Conservation (phyloP, 306 rosid species). For the Sicyos baderoa region DNA sequence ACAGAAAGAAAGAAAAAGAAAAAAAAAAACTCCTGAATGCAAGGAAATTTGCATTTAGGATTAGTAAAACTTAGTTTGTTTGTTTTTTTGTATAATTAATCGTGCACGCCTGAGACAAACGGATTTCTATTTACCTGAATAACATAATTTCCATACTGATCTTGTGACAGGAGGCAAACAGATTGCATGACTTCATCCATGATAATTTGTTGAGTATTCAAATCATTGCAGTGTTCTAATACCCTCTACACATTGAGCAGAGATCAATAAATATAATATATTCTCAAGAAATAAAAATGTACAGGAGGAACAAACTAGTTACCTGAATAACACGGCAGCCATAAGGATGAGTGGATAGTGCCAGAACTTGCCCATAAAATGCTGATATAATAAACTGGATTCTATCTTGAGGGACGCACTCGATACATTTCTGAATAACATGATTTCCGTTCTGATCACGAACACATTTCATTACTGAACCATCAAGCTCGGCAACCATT, state of each 20-base stretch:
- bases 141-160: slow-evolving; percentile 96
- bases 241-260: slow-evolving; percentile 64
- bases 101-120: no score
- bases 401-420: slow-evolving; percentile 80
- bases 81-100: no score
- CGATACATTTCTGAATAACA: slow-evolving; percentile 88
- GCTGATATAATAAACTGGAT: slow-evolving; percentile 81
- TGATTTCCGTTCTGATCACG: slow-evolving; percentile 97
- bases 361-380: slow-evolving; percentile 85
- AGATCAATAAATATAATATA: slow-evolving; percentile 25
- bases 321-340: slow-evolving; percentile 99
- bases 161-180: slow-evolving; percentile 79
- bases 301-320: slow-evolving; percentile 18
- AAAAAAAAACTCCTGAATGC: no score
- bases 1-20: no score
- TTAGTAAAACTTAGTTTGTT: no score
- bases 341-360: slow-evolving; percentile 92
- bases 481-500: slow-evolving; percentile 85
- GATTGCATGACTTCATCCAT: slow-evolving; percentile 95
- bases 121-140: slow-evolving; percentile 56
- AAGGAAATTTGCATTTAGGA: no score
- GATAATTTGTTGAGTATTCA: slow-evolving; percentile 59
- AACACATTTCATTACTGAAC: slow-evolving; percentile 80
- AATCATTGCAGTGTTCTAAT: slow-evolving; percentile 78
- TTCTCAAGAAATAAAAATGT: slow-evolving; percentile 11